Percentiles rank a stretch among this genome's conserved stretches.
Evolutionary conservation across 305 asterid genomes (phyloP).

Genomic region (Rubia tinctorum): DNA sequence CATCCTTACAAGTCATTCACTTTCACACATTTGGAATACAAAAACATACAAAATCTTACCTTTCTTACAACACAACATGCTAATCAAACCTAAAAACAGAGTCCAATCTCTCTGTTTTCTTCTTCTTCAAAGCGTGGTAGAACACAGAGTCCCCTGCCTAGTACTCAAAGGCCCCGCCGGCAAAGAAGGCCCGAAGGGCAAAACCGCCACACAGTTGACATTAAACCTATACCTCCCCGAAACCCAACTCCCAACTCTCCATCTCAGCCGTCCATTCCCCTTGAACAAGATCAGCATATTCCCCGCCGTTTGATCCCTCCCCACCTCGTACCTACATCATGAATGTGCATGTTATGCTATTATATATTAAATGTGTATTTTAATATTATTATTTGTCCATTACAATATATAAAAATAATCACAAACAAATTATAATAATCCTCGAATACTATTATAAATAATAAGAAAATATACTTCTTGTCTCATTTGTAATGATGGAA

Average conservation of each 20-base stretch:
- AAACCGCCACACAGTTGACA: conserved; percentile 55
- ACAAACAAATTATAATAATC: too few species aligned
- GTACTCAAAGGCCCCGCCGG: conserved; percentile 60
- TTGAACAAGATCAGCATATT: conserved; percentile 45
- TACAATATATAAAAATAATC: too few species aligned
- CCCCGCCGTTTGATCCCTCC: conserved; percentile 53
- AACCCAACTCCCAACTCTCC: conserved; percentile 94
- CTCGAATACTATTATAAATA: too few species aligned
- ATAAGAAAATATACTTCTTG: too few species aligned
- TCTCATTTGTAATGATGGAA: too few species aligned
- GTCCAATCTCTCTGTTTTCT: background rate
- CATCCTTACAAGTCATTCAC: background rate
- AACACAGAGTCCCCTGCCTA: conserved; percentile 64
- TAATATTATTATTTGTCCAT: too few species aligned
- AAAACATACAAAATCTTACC: background rate
- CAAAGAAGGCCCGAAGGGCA: conserved; percentile 56
- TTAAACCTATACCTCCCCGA: conserved; percentile 78
- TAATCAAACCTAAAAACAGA: background rate
- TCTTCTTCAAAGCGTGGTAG: conserved; percentile 49
- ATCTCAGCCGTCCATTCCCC: conserved; percentile 63
- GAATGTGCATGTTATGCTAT: too few species aligned
- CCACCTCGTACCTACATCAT: conserved; percentile 37
- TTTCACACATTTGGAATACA: background rate
- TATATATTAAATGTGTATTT: too few species aligned
- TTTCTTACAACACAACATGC: background rate